Evolutionary conservation across 2,329 filamentous ascomycete genomes (phyloP), one percentile per base, ranked within the genome.

Genomic region (Aspergillus uvarum): DNA sequence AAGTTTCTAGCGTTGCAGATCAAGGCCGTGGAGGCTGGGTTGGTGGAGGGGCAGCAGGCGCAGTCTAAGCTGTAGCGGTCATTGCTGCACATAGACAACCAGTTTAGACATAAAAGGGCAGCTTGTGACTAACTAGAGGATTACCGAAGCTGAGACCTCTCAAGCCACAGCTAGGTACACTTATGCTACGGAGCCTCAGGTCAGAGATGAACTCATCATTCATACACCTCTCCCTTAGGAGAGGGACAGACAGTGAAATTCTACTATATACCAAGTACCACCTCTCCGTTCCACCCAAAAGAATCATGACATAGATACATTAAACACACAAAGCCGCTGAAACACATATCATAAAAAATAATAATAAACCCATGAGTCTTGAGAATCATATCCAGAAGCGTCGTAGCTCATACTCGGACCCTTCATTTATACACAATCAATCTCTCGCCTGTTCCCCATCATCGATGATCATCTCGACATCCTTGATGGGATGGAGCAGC

Each of bases 401-500:
- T 16, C 38, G 38, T 44, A 44, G 16, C 14, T 44, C 16, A 44
- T 16, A 19, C 16, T 16, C 16, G 16, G 16, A 8, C 38, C 16
- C 16, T n/a, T 19, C 5, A 2, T 19, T 44, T 44, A 3, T 19
- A 7, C 32, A 35, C 32, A 16, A 32, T 12, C 32, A 21, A 4
- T 54, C 42, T 47, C 53, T 22, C 12, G 29, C 51, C 3, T n/a
- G 31, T 24, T 55, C 65, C 2, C 72, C 74, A 24, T 74, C 73
- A 51, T 79, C 76, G 61, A 78, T 75, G n/a, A 80, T 70, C 71
- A 82, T 70, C 47, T 89, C 85, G 5, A 93, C 83, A 56, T 86
- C 84, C 80, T 96, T 97, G 56, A 96, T 84, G 0, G 93, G 93
- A 82, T 97, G 93, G 64, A 97, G 77, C 63, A 96, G 77, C 88